Percentiles rank a stretch among this genome's conserved stretches.
These are phyloP conservation scores for Epithele typhae DNA, from an alignment of 768 basidiomycete species.

Conservation along the genomic window DNA sequence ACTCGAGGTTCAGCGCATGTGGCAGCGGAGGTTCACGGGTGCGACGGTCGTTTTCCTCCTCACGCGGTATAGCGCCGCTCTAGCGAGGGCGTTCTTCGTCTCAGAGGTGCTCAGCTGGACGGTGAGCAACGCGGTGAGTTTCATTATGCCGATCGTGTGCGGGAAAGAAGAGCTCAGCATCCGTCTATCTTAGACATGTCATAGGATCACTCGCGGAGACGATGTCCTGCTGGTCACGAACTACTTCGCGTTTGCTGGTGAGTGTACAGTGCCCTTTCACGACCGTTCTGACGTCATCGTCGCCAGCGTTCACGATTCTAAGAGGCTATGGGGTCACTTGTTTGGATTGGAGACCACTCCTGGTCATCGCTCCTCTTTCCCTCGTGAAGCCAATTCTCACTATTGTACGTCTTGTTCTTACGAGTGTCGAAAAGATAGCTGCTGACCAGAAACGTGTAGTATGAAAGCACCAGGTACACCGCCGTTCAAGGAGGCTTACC, in stretches of 20 bases:
- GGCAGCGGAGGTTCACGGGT: slow-evolving; percentile 12
- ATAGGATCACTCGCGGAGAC: slow-evolving; percentile 11
- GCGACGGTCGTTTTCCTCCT: slow-evolving; percentile 13
- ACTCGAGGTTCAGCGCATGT: slow-evolving; percentile 14
- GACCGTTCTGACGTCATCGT: no score
- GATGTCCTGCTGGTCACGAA: slow-evolving; percentile 15
- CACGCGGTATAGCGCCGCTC: slow-evolving; percentile 12
- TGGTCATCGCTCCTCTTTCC: slow-evolving; percentile 5
- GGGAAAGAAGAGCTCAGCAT: no score
- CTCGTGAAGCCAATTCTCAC: not conserved
- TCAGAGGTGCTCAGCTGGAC: slow-evolving; percentile 10
- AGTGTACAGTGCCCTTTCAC: not conserved
- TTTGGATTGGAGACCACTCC: slow-evolving; percentile 7
- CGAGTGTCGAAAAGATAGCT: not conserved
- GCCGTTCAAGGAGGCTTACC: not conserved
- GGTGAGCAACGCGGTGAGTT: slow-evolving; percentile 5
- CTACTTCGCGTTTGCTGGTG: slow-evolving; percentile 16
- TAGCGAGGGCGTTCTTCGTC: slow-evolving; percentile 12
- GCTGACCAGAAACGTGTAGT: no score
- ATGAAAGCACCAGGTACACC: not conserved
- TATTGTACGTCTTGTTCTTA: no score
- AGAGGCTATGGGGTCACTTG: slow-evolving; percentile 15
- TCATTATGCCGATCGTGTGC: no score
- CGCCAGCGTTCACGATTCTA: slow-evolving; percentile 17
- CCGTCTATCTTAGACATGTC: slow-evolving; percentile 15